Evolutionary conservation across 2,329 filamentous ascomycete genomes (phyloP), one percentile per base, ranked within the genome.

Genomic region (Epichloe baconii): DNA sequence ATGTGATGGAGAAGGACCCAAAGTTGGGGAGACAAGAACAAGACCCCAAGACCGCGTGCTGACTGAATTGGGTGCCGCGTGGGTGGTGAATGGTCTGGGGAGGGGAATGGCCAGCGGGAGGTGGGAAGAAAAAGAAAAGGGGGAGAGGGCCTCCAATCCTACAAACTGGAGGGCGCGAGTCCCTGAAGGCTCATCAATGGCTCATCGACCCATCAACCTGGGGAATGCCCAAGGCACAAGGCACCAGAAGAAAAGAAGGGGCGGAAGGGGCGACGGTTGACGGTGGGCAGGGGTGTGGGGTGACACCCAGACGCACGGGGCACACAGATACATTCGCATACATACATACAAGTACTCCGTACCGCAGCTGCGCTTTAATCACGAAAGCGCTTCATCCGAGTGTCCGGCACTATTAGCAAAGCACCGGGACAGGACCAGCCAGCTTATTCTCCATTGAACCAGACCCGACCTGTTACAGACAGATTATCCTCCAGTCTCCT

Each of bases 281-380:
- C 44, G 50, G 46, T 41, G 38, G 19, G 17, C 47, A 40, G 47
- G 51, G 47, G 37, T 48, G 23, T 50, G 42, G 47, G 43, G 51
- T 40, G 49, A 49, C 42, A 38, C 47, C 51, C 14, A 47, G 47
- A 17, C 36, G 37, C 40, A 36, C 17, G 45, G 36, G 36, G 42
- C 23, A 36, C 42, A 40, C 41, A 34, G 21, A 10, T 31, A 31
- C 26, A 31, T 31, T 11, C 26, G 26, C 26, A 31, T 31, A 31
- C 26, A 31, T 11, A 11, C 26, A 31, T 31, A 4, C 26, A 31
- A 31, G 10, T 31, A 17, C 17, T 17, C 17, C 17, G 17, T 17
- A 31, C 26, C 26, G 26, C 26, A 31, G 26, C 26, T 31, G 26
- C 26, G 26, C 8, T 31, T 10, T 3, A 31, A 31, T 10, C 8